Conservation (phyloP, 148 eudicot species). For the Nepenthes mirabilis region DNA sequence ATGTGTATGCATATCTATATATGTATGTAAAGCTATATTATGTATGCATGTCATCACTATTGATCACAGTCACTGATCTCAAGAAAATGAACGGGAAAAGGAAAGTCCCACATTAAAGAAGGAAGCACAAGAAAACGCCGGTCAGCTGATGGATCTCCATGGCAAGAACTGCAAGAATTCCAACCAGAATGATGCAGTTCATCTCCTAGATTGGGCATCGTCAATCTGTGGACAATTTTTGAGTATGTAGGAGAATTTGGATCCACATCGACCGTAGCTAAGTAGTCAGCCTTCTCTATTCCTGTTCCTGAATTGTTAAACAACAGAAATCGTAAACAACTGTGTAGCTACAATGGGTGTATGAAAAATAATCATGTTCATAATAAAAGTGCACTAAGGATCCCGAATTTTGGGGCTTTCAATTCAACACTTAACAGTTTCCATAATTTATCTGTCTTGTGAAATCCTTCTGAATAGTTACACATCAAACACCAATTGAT, state of each 20-base stretch:
- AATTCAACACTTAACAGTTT: too few relatives aligned
- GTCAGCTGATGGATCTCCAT: conserved; percentile 67
- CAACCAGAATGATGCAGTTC: conserved; percentile 97
- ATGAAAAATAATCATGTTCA: neutral
- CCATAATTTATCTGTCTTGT: too few relatives aligned
- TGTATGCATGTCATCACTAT: too few relatives aligned
- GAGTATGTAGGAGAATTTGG: conserved; percentile 71
- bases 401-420: neutral
- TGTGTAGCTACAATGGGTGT: neutral
- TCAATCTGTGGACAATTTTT: conserved; percentile 75
- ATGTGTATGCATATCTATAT: too few relatives aligned
- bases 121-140: conserved; percentile 87
- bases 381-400: too few relatives aligned
- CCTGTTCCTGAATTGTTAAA: conserved; percentile 49
- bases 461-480: too few relatives aligned
- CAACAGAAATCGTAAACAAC: neutral
- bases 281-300: conserved; percentile 81
- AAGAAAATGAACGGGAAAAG: neutral
- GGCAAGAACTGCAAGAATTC: conserved; percentile 99
- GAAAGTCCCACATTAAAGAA: conserved; percentile 48
- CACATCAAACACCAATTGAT: too few relatives aligned
- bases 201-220: conserved; percentile 72
- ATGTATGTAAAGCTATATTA: too few relatives aligned
- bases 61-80: too few relatives aligned
- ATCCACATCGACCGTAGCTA: conserved; percentile 84